Evolutionary conservation across 2,329 filamentous ascomycete genomes (phyloP).

Genomic region (Alternaria ethzedia): DNA sequence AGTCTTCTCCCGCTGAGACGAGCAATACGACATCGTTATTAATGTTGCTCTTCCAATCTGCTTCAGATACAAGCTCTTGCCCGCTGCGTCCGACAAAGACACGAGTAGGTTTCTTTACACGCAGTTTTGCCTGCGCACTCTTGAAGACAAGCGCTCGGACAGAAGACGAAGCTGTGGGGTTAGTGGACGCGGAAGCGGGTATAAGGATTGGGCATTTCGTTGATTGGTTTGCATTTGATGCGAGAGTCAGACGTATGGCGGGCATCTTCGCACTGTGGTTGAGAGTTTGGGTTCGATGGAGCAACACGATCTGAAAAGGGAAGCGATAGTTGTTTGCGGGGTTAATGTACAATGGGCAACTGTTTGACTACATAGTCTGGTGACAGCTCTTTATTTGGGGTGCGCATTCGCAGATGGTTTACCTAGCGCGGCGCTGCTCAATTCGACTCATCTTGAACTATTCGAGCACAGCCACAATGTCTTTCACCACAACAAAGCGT

Average conservation of each 20-base stretch:
- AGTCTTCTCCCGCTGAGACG: slow-evolving; percentile 41
- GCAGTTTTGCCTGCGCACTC: slow-evolving; percentile 38
- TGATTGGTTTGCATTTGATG: slow-evolving; percentile 41
- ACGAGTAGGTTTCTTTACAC: slow-evolving; percentile 36
- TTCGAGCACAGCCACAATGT: not conserved
- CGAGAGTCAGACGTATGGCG: slow-evolving; percentile 39
- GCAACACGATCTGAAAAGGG: not conserved
- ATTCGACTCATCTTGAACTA: slow-evolving; percentile 18
- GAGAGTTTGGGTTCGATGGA: not conserved
- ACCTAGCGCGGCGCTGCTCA: slow-evolving; percentile 12
- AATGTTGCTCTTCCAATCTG: slow-evolving; percentile 34
- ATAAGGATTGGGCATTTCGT: slow-evolving; percentile 37
- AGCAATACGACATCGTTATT: slow-evolving; percentile 37
- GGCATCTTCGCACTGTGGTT: slow-evolving; percentile 7
- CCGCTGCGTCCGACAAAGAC: slow-evolving; percentile 36
- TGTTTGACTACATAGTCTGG: not conserved
- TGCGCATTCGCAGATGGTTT: not conserved
- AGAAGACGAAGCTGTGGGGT: slow-evolving; percentile 25
- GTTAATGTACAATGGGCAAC: too few species aligned
- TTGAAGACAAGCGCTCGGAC: slow-evolving; percentile 36
- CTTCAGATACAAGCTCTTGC: slow-evolving; percentile 32
- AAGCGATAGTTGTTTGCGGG: not conserved
- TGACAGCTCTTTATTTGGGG: not conserved
- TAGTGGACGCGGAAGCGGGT: slow-evolving; percentile 19
- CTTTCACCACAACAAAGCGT: not conserved